A percentile compares a stretch with the other conserved stretches of the same genome.
Conservation (phyloP, 331 rosid species). For the Acacia pycnantha region DNA sequence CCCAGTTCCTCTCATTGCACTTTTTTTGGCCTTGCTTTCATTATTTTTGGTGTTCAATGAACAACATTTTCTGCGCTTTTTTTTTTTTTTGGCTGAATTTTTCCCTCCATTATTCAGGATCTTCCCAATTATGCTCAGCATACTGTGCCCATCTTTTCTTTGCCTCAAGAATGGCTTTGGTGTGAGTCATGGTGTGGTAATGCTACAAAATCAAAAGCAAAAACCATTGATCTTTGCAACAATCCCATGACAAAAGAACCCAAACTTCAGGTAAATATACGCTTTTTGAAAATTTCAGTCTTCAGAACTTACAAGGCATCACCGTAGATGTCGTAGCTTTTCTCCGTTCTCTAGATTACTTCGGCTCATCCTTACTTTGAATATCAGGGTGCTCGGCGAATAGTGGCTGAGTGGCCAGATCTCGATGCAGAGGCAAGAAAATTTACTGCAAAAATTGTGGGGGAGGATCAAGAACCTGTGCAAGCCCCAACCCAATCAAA, state of each 20-base stretch:
- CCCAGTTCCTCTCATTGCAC: neutral
- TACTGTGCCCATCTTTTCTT: slow-evolving; percentile 83
- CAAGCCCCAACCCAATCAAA: slow-evolving; percentile 39
- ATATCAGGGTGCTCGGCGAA: slow-evolving; percentile 87
- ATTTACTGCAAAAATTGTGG: slow-evolving; percentile 76
- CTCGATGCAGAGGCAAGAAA: slow-evolving; percentile 86
- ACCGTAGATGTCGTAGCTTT: slow-evolving; percentile 4
- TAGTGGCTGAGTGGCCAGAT: slow-evolving; percentile 92
- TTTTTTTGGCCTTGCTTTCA: neutral
- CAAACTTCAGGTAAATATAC: slow-evolving; percentile 75
- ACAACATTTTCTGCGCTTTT: neutral
- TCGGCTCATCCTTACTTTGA: slow-evolving; percentile 11
- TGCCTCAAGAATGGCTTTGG: slow-evolving; percentile 99
- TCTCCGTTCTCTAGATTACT: neutral
- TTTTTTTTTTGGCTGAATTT: slow-evolving; percentile 23
- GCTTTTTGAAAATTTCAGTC: slow-evolving; percentile 11
- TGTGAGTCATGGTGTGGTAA: slow-evolving; percentile 99
- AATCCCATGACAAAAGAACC: slow-evolving; percentile 99
- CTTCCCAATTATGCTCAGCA: slow-evolving; percentile 99
- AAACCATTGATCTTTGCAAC: slow-evolving; percentile 98
- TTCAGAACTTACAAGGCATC: slow-evolving; percentile 14
- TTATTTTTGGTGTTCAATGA: neutral
- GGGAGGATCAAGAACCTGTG: slow-evolving; percentile 61
- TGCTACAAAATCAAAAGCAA: slow-evolving; percentile 92
- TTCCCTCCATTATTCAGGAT: slow-evolving; percentile 62